Base-by-base conservation (phyloP, 805 yeast species). In the Blastobotrys robertii region DNA sequence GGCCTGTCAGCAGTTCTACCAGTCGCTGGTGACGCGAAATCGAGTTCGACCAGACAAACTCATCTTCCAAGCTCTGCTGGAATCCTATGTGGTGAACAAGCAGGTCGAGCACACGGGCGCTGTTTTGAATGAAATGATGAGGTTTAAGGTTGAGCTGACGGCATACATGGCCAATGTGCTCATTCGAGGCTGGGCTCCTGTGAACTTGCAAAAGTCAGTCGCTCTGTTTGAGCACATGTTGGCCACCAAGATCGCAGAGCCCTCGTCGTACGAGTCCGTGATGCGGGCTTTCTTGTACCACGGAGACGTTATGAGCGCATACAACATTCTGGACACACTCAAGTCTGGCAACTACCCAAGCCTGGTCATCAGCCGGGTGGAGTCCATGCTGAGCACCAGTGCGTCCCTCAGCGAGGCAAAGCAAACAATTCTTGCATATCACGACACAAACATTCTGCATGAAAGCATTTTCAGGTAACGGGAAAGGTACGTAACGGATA, bases 11-110 rank as follows among this genome's bases (percentile, higher is more conserved):
- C 53, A 47, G 29, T 63, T 65, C 40, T 66, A 63, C 46, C 49
- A 59, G 3, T 53, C 51, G 8, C 48, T 63, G 29, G 52, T 55
- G 15, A 48, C 49, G 33, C 50, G 54, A 42, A 49, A 54, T 14
- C 56, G 60, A 8, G 57, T 64, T 1, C 48, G 49, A 6, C 70
- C 71, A 2, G 70, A 64, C 45, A 53, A 55, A 43, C 51, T 49
- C 31, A 56, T 68, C 34, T 67, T 65, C 53, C 62, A 61, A 45
- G 66, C 72, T 0, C 44, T 67, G 37, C 44, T 67, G 28, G 69
- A 66, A 46, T 57, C 66, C 2, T 66, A 63, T 43, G 61, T 64
- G 11, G 58, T 54, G 28, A 66, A 64, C 44, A 59, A 55, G 9
- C 41, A 44, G 31, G 53, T 56, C n/a, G 38, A 47, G 3, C 63